Conservation (phyloP, 2,329 filamentous ascomycete genomes). For the Alternaria hordeiaustralica region DNA sequence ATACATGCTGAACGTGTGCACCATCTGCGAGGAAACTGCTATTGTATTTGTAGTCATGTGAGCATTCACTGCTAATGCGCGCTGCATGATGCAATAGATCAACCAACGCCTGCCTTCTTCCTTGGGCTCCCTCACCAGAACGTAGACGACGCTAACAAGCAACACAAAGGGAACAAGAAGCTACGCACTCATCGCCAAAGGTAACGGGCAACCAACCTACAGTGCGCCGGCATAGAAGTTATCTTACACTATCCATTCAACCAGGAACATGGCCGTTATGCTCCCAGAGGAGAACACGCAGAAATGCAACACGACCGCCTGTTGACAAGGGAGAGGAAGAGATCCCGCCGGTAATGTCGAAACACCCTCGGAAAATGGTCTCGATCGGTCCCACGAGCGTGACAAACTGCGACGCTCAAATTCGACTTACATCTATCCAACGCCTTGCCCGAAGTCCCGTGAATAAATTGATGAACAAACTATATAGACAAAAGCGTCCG, state of each 20-base stretch:
- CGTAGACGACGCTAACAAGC: slow-evolving; percentile 11
- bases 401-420: slow-evolving; percentile 28
- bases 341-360: slow-evolving; percentile 29
- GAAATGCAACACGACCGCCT: slow-evolving; percentile 41
- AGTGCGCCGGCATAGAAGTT: slow-evolving; percentile 32
- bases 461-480: slow-evolving; percentile 13
- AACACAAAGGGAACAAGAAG: slow-evolving; percentile 12
- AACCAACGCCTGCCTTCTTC: slow-evolving; percentile 31
- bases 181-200: slow-evolving; percentile 23
- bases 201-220: slow-evolving; percentile 10
- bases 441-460: slow-evolving; percentile 37
- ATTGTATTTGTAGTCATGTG: slow-evolving; percentile 30
- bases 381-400: slow-evolving; percentile 42
- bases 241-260: slow-evolving; percentile 37
- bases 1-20: not conserved
- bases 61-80: slow-evolving; percentile 26
- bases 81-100: slow-evolving; percentile 41
- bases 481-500: slow-evolving; percentile 10
- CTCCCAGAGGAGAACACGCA: slow-evolving; percentile 3
- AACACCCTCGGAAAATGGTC: slow-evolving; percentile 17
- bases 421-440: slow-evolving; percentile 29
- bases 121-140: slow-evolving; percentile 15
- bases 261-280: slow-evolving; percentile 6
- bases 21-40: not conserved
- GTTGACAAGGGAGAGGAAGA: slow-evolving; percentile 27